Evolutionary conservation across 2,329 filamentous ascomycete genomes (phyloP).

Genomic region (Akanthomyces uredinophilus): DNA sequence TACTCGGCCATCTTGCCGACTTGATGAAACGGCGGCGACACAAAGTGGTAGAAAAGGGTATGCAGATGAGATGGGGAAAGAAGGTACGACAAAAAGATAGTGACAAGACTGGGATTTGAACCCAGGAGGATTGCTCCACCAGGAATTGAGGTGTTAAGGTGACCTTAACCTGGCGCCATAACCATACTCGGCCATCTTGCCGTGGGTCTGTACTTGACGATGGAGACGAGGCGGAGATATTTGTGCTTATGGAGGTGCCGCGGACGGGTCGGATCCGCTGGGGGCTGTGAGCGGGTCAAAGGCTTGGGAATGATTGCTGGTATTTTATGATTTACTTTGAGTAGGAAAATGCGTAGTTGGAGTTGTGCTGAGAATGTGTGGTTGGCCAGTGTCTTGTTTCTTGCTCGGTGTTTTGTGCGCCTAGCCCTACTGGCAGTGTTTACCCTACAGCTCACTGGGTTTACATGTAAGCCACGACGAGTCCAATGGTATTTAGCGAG

Average conservation of each 20-base stretch:
- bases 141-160: slow-evolving; percentile 27
- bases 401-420: background rate
- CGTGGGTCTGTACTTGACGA: slow-evolving; percentile 11
- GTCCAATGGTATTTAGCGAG: too few relatives aligned
- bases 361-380: background rate
- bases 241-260: background rate
- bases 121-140: slow-evolving; percentile 33
- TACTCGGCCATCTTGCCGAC: slow-evolving; percentile 31
- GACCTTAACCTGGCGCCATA: slow-evolving; percentile 33
- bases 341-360: too few relatives aligned
- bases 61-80: background rate
- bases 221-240: slow-evolving; percentile 9
- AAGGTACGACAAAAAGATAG: background rate
- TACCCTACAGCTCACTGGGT: background rate
- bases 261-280: background rate
- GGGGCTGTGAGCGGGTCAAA: background rate
- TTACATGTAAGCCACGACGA: background rate
- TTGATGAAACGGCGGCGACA: background rate
- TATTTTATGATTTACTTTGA: background rate
- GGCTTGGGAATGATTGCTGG: background rate
- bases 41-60: background rate
- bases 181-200: slow-evolving; percentile 33
- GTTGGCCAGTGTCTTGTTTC: background rate
- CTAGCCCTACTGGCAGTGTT: background rate
- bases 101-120: slow-evolving; percentile 33